Base-by-base conservation (phyloP, 495 filamentous ascomycete genomes). In the Penicillium waksmanii region DNA sequence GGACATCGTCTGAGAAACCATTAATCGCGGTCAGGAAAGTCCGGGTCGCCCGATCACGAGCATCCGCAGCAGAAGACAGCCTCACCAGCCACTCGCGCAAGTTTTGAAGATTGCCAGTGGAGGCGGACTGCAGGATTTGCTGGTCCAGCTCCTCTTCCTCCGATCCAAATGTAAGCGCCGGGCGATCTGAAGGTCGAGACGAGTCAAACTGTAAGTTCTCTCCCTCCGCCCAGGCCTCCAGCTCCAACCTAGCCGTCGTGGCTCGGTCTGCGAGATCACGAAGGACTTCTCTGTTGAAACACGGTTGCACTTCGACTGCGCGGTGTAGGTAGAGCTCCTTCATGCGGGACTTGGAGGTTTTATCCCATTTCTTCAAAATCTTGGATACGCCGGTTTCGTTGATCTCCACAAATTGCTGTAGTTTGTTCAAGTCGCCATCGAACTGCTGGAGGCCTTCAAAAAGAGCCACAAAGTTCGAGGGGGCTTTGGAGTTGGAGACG, bases 341-440 rank as follows among this genome's bases (percentile, higher is more conserved):
- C 62, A 93, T 97, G 67, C 93, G 92, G 54, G 95, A 98, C 84
- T 98, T 98, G 56, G 94, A 96, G 17, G 96, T 96, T 83, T 98
- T 98, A 75, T 98, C 95, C 95, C 95, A 98, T 85, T 98, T 98
- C 79, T 98, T 98, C 52, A 98, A 81, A 46, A 98, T 98, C 73
- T 98, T 98, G 19, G 95, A 97, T 73, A 97, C 96, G 23, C 93
- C 95, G 11, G 90, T 96, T 64, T 93, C 94, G 74, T 98, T 98
- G 67, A 97, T 90, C 68, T 97, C 93, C 51, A 98, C 91, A 69
- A 98, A 98, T 82, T 98, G 95, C 81, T 98, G 93, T 46, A 98
- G 80, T 74, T 98, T 98, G 76, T 96, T 96, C 38, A 98, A 73
- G 68, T 98, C 95, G 61, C 90, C 92, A 70, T 92, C 91, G 69